Evolutionary conservation across 2,329 filamentous ascomycete genomes (phyloP).

Genomic region (Nigrospora oryzae): DNA sequence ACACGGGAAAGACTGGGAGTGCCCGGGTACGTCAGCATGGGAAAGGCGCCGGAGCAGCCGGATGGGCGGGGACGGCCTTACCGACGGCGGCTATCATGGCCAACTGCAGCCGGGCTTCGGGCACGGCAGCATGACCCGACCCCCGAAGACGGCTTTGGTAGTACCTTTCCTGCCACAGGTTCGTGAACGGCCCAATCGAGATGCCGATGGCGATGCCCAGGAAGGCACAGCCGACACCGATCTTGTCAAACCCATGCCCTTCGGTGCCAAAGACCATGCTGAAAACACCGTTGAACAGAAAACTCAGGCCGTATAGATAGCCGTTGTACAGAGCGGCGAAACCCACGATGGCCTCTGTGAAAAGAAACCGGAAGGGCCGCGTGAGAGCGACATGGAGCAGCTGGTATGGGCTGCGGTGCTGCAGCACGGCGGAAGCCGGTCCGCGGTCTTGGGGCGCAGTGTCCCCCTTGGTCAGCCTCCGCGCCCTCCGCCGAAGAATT

Average conservation of each 20-base stretch:
- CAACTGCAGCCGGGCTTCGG: slow-evolving; percentile 31
- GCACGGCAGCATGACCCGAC: slow-evolving; percentile 21
- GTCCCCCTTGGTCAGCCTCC: slow-evolving; percentile 15
- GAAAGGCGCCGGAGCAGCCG: neutral
- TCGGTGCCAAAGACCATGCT: slow-evolving; percentile 34
- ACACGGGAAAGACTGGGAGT: slow-evolving; percentile 16
- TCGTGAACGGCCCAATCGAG: slow-evolving; percentile 30
- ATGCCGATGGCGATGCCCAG: slow-evolving; percentile 27
- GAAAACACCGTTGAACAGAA: slow-evolving; percentile 40
- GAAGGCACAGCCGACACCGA: slow-evolving; percentile 30
- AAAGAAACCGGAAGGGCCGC: slow-evolving; percentile 36
- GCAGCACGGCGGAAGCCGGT: slow-evolving; percentile 26
- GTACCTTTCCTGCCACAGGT: slow-evolving; percentile 33
- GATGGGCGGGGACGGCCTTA: slow-evolving; percentile 8
- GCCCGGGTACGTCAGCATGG: neutral
- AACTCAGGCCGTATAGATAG: slow-evolving; percentile 38
- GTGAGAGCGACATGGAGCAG: slow-evolving; percentile 31
- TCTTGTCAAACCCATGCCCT: slow-evolving; percentile 29
- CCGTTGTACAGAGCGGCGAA: slow-evolving; percentile 39
- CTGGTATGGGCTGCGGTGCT: slow-evolving; percentile 22
- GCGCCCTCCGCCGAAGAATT: slow-evolving; percentile 26
- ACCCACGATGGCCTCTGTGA: slow-evolving; percentile 35
- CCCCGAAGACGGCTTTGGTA: slow-evolving; percentile 24
- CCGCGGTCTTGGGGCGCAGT: slow-evolving; percentile 11
- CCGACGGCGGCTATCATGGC: slow-evolving; percentile 28